Conservation (phyloP, 768 basidiomycete species). For the Mycena haematopus region DNA sequence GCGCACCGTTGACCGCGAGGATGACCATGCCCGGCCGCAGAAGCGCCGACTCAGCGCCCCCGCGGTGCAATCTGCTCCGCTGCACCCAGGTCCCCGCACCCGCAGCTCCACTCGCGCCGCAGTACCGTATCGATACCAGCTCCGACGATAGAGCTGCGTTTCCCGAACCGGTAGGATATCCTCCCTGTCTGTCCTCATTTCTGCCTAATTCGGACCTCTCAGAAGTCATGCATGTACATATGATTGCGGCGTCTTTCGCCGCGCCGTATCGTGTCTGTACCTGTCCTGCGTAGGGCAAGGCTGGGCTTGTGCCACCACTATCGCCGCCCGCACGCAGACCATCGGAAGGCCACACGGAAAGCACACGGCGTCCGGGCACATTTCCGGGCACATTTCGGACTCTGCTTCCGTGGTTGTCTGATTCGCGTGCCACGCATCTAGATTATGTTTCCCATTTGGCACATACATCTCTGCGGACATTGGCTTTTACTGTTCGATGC, state of each 20-base stretch:
- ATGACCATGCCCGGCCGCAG: constrained; percentile 25
- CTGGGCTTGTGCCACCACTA: not conserved
- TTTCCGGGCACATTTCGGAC: no score
- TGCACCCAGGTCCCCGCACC: constrained; percentile 19
- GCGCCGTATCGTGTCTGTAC: constrained; percentile 1
- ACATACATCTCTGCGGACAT: constrained; percentile 17
- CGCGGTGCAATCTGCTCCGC: not conserved
- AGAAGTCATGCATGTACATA: constrained; percentile 20
- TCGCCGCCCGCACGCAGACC: constrained; percentile 11
- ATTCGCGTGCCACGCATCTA: constrained; percentile 13
- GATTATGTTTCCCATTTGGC: constrained; percentile 4
- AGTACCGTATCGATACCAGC: constrained; percentile 18
- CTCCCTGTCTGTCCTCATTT: not conserved
- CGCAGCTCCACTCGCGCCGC: constrained; percentile 24
- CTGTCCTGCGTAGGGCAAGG: not conserved
- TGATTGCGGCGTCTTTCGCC: constrained; percentile 15
- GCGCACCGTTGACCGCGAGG: constrained; percentile 39
- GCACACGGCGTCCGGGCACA: constrained; percentile 10
- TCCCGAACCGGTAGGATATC: constrained; percentile 14
- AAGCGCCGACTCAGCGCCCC: constrained; percentile 29
- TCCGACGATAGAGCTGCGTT: constrained; percentile 14
- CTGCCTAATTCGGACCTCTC: constrained; percentile 20
- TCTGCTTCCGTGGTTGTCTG: constrained; percentile 9
- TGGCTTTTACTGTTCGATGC: constrained; percentile 9
- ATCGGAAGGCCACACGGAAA: no score